phyloP scores from a whole-genome alignment of 2,329 filamentous ascomycete species.

The Curvularia eragrostidis region DNA sequence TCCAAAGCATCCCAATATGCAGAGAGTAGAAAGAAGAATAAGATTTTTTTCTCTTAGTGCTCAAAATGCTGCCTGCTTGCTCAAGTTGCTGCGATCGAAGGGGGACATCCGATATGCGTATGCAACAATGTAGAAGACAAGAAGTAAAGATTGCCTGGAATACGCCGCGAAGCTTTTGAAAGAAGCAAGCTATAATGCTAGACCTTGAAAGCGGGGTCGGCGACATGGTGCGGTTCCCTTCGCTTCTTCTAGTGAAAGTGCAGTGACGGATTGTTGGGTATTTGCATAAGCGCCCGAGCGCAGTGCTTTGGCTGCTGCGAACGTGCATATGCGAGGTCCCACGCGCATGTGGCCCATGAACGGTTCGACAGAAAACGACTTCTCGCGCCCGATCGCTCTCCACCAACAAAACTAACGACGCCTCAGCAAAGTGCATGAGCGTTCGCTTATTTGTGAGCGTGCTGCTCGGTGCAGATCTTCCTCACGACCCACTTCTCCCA shows the following conservation, averaged over 20 bases:
- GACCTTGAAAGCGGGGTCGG: conserved; percentile 1
- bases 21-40: neutral
- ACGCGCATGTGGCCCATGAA: conserved; percentile 9
- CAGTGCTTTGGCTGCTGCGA: conserved; percentile 24
- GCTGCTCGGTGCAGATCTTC: conserved; percentile 52
- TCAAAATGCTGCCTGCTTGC: neutral
- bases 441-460: conserved; percentile 42
- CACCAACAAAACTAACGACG: conserved; percentile 8
- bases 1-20: neutral
- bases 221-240: conserved; percentile 4
- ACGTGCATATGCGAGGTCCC: conserved; percentile 22
- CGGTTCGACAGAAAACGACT: conserved; percentile 11
- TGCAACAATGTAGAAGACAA: neutral
- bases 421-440: neutral
- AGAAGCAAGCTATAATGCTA: neutral
- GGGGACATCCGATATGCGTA: neutral
- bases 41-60: neutral
- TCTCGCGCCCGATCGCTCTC: conserved; percentile 1
- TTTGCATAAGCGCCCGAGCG: conserved; percentile 32
- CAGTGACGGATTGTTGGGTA: conserved; percentile 18
- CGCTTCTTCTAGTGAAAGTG: neutral
- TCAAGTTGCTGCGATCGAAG: neutral
- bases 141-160: neutral
- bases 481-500: conserved; percentile 64
- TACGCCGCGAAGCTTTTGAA: neutral